Base-by-base conservation (phyloP, 129 eudicot genomes). In the Flaveria trinervia region DNA sequence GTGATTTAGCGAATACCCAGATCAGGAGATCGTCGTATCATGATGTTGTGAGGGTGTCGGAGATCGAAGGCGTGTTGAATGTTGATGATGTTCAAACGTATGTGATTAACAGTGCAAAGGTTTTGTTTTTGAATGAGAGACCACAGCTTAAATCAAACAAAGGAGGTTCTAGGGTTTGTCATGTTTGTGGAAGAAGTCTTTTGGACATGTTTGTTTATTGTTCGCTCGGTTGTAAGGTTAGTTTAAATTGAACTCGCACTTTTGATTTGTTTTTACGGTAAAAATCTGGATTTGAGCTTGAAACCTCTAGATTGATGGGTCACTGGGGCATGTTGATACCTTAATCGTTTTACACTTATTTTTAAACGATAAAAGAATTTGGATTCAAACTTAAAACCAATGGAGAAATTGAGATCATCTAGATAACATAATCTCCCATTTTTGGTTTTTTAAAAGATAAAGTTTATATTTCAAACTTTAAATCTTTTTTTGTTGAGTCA, bases 141-240 rank as follows among this genome's bases (percentile, higher is more conserved):
- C 97, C 98, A 16, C 98, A 93, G 56, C 98, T 93, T 0, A 93
- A 87, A 75, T 80, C 91, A 57, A 87, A 89, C 14, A 93, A 93
- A 81, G 96, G 90, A 25, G 93, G 89, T 70, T 86, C 97, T 50
- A 92, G 88, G 69, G 56, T 93, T 62, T 93, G 98, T 81, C 90
- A 91, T 83, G 86, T 93, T 59, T 89, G 97, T 72, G 96, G 89
- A 57, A 89, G 98, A 72, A 90, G 96, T 76, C 85, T 93, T 15
- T 82, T 93, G 81, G 98, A 93, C 85, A 83, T 96, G 12, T 90
- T 91, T 82, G 90, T 89, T 3, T 93, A 91, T 84, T 93, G 98
- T 76, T 93, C 98, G 62, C 81, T 93, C 81, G 97, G 98, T 48
- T 93, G 98, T 73, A 93, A 93, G 98, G 98, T 93, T 77, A 80